Base-by-base conservation (phyloP, 2,329 filamentous ascomycete species). In the Apiospora aurea region DNA sequence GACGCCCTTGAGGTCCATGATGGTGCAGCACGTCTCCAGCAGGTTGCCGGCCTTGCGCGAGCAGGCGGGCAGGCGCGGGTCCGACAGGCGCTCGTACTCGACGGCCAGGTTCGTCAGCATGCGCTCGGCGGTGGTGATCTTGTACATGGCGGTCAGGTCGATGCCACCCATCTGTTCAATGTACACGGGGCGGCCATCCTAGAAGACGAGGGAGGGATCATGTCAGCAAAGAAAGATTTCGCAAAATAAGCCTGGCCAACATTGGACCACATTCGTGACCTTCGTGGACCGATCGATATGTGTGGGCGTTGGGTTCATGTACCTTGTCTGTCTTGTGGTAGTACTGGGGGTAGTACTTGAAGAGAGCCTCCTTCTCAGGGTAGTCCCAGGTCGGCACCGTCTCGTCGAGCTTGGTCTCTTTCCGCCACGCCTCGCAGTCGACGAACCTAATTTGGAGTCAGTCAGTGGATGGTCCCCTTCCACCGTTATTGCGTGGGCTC, bases 1-100 rank as follows among this genome's bases (percentile, higher is more conserved):
- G 34, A 99, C 95, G 74, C 95, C 95, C 87, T 97, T 97, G 82
- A 98, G 89, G 84, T 99, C 96, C 92, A 98, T 96, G 85, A 99
- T 95, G 75, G 94, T 96, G 91, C 96, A 98, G 87, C 94, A 98
- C 34, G 96, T 99, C 87, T 99, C 96, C 79, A 98, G 92, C 72
- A 99, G 91, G 80, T 92, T 90, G 78, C 94, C 94, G 34, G 92
- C 87, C 85, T 97, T 97, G 84, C 96, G 95, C 71, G 95, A 97
- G 89, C 95, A 98, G 77, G 96, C 96, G 70, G 96, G 96, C 71
- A 99, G 90, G 76, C 96, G 93, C 18, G 95, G 95, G 84, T 98
- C 96, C 76, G 94, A 89, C 77, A 98, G 89, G 83, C 96, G 97
- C 87, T 99, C 96, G 87, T 99, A 99, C 86, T 99, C 96, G 82